phyloP scores from a whole-genome alignment of 495 filamentous ascomycete genomes.

The Trichoderma erinaceum region DNA sequence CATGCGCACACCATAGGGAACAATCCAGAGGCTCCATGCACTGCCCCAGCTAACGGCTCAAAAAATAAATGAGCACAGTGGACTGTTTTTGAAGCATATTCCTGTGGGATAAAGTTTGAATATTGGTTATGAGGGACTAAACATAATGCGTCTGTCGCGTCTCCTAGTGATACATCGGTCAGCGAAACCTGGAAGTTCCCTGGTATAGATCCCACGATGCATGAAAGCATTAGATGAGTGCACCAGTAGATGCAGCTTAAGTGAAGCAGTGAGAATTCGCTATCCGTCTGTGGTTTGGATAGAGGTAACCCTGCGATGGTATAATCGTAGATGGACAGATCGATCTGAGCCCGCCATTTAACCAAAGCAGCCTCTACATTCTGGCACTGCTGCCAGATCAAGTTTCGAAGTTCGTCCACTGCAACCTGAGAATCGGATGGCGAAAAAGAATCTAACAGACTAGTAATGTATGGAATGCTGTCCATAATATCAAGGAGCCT shows the following conservation, averaged over 20 bases:
- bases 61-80: neutral
- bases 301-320: neutral
- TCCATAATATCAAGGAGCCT: neutral
- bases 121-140: neutral
- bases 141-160: neutral
- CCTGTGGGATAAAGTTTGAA: neutral
- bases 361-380: neutral
- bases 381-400: neutral
- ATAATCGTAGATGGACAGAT: neutral
- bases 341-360: neutral
- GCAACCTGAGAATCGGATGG: neutral
- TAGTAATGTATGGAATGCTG: neutral
- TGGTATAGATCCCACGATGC: neutral
- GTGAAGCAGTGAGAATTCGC: neutral
- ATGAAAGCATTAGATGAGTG: neutral
- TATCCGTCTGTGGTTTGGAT: neutral
- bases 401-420: neutral
- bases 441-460: neutral
- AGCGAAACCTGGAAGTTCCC: neutral
- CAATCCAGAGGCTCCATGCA: neutral
- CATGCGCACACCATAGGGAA: slow-evolving; percentile 1
- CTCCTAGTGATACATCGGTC: neutral
- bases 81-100: neutral
- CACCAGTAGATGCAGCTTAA: neutral
- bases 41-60: neutral